A percentile compares a stretch with the other conserved stretches of the same genome.
Evolutionary conservation across 164 flowering plant genomes (phyloP).

Genomic region (Vitis rotundifolia): DNA sequence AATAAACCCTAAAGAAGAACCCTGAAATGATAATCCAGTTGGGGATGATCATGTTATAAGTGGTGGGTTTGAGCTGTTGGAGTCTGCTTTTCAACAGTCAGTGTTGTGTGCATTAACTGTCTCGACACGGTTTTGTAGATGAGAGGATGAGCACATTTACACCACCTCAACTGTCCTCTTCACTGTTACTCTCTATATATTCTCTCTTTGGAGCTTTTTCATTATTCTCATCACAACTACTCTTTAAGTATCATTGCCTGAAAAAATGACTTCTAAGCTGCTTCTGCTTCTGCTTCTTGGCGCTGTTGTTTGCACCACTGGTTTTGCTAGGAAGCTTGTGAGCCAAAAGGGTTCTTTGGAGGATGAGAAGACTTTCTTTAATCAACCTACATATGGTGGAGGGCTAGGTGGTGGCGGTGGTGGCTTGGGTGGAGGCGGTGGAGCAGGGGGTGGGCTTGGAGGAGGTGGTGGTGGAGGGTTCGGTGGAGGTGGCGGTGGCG

Average conservation of each 20-base stretch:
- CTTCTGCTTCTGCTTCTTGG: constrained; percentile 31
- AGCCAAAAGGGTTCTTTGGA: constrained; percentile 14
- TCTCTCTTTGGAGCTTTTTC: background rate
- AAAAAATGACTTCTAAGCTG: constrained; percentile 22
- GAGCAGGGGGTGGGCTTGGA: background rate
- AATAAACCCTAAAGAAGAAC: no score
- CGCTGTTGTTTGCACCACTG: constrained; percentile 28
- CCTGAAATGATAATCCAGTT: no score
- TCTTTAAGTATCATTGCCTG: background rate
- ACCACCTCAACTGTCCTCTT: constrained; percentile 11
- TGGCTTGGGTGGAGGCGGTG: constrained; percentile 17
- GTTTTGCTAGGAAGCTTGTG: constrained; percentile 27
- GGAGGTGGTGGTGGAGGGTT: no score
- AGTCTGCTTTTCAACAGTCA: constrained; percentile 2
- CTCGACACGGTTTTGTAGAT: constrained; percentile 13
- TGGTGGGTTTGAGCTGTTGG: background rate
- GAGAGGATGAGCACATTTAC: constrained; percentile 12
- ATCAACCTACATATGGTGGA: constrained; percentile 10
- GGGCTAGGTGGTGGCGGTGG: constrained; percentile 15
- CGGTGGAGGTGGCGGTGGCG: no score
- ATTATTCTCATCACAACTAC: constrained; percentile 8
- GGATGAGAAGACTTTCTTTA: constrained; percentile 28
- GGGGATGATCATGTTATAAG: no score
- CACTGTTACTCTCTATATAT: constrained; percentile 3
- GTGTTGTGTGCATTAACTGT: constrained; percentile 14